Evolutionary conservation across 1,139 yeast genomes (phyloP).

Genomic region (Pichia sp.): DNA sequence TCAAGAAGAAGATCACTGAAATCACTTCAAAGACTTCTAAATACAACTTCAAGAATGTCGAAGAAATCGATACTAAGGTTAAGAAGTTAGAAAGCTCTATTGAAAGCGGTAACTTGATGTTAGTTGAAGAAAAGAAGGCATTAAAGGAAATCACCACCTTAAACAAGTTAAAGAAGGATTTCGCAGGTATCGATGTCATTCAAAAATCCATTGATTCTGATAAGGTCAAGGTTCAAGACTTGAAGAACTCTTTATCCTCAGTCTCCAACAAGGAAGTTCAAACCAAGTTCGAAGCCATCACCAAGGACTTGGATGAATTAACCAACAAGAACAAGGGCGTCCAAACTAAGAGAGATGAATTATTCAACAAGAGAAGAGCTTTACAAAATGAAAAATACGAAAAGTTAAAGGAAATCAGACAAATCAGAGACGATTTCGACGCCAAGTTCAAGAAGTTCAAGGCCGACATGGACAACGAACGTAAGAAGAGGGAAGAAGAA

Average conservation of each 20-base stretch:
- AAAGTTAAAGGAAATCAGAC: slow-evolving; percentile 60
- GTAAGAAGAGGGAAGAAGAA: slow-evolving; percentile 67
- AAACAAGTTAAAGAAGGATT: slow-evolving; percentile 80
- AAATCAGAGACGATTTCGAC: slow-evolving; percentile 66
- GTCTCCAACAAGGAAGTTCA: slow-evolving; percentile 55
- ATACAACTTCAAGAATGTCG: slow-evolving; percentile 66
- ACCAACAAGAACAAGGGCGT: slow-evolving; percentile 60
- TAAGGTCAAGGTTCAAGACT: slow-evolving; percentile 69
- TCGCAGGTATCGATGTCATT: slow-evolving; percentile 67
- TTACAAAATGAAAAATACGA: slow-evolving; percentile 71
- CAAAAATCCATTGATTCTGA: slow-evolving; percentile 83
- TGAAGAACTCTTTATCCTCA: slow-evolving; percentile 66
- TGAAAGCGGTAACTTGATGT: slow-evolving; percentile 76
- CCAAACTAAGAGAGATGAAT: slow-evolving; percentile 62
- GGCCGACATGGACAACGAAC: slow-evolving; percentile 66
- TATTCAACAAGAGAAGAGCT: slow-evolving; percentile 66
- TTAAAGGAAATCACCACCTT: slow-evolving; percentile 85
- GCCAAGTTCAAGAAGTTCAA: slow-evolving; percentile 71
- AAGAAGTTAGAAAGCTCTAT: slow-evolving; percentile 68
- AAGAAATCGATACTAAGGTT: slow-evolving; percentile 78
- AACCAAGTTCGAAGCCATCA: slow-evolving; percentile 57
- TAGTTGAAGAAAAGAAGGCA: slow-evolving; percentile 88
- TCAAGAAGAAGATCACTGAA: slow-evolving; percentile 78
- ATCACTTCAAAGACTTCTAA: slow-evolving; percentile 71
- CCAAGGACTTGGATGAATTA: slow-evolving; percentile 60